phyloP scores from a whole-genome alignment of 2,329 filamentous ascomycete genomes.

The Aureobasidium lini region DNA sequence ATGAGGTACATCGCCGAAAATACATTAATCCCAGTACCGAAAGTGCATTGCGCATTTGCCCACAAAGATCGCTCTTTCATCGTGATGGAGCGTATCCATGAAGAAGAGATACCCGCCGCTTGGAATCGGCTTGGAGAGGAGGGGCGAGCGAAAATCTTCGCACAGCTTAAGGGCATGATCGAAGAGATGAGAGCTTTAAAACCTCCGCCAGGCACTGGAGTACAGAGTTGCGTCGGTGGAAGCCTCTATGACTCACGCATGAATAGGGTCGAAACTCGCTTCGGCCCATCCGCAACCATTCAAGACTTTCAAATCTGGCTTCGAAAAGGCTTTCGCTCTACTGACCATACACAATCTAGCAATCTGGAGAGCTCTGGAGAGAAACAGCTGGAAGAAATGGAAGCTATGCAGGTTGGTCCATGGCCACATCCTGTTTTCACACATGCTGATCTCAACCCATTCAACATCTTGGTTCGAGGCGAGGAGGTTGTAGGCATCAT shows the following conservation, averaged over 20 bases:
- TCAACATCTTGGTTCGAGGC: slow-evolving; percentile 38
- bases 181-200: neutral
- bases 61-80: slow-evolving; percentile 36
- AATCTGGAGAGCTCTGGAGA: neutral
- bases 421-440: slow-evolving; percentile 33
- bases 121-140: neutral
- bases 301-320: slow-evolving; percentile 1
- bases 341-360: neutral
- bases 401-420: neutral
- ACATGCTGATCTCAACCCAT: slow-evolving; percentile 43
- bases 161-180: neutral
- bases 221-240: neutral
- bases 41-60: slow-evolving; percentile 38
- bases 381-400: neutral
- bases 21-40: slow-evolving; percentile 41
- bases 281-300: neutral
- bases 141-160: neutral
- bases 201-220: neutral
- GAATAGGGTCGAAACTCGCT: neutral
- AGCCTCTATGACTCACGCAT: neutral
- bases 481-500: slow-evolving; percentile 40
- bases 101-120: neutral
- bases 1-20: slow-evolving; percentile 35
- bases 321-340: neutral
- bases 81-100: slow-evolving; percentile 33